A percentile compares a stretch with the other conserved stretches of the same genome.
These are phyloP conservation scores for Kodamaea suecica DNA, from an alignment of 1,139 yeast genomes.

Conservation along the genomic window DNA sequence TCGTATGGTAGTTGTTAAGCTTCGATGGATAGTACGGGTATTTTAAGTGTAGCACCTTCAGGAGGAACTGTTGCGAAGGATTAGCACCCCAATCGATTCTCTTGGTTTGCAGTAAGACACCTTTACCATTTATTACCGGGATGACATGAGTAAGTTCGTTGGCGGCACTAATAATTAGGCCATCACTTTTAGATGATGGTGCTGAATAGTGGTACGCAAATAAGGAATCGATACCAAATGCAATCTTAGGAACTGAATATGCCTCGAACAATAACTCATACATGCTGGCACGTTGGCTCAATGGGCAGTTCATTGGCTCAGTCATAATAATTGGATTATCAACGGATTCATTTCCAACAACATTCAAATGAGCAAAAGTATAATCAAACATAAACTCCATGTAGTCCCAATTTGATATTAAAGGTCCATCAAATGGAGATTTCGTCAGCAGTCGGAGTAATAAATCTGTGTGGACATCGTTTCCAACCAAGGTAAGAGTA, in stretches of 20 bases:
- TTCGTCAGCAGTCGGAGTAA: constrained; percentile 65
- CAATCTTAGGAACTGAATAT: constrained; percentile 67
- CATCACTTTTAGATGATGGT: constrained; percentile 41
- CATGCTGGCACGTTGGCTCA: constrained; percentile 67
- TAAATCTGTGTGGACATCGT: constrained; percentile 73
- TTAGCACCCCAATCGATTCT: constrained; percentile 93
- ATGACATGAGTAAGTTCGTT: constrained; percentile 79
- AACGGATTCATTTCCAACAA: constrained; percentile 47
- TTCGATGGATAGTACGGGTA: constrained; percentile 90
- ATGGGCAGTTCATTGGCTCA: constrained; percentile 70
- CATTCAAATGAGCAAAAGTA: constrained; percentile 75
- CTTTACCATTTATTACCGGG: constrained; percentile 71
- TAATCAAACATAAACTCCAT: constrained; percentile 82
- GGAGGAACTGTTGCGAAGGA: constrained; percentile 63
- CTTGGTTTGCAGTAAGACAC: constrained; percentile 65
- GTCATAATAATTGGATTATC: constrained; percentile 81
- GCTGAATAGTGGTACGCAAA: constrained; percentile 64
- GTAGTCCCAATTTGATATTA: constrained; percentile 90
- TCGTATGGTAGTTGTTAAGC: constrained; percentile 60
- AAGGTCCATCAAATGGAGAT: constrained; percentile 83
- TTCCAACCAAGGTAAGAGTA: constrained; percentile 73
- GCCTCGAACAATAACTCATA: constrained; percentile 82
- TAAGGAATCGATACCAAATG: constrained; percentile 78
- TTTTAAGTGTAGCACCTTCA: constrained; percentile 65
- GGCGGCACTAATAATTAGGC: constrained; percentile 79